Evolutionary conservation across 2,329 filamentous ascomycete genomes (phyloP).

Genomic region (Nemania sp.): DNA sequence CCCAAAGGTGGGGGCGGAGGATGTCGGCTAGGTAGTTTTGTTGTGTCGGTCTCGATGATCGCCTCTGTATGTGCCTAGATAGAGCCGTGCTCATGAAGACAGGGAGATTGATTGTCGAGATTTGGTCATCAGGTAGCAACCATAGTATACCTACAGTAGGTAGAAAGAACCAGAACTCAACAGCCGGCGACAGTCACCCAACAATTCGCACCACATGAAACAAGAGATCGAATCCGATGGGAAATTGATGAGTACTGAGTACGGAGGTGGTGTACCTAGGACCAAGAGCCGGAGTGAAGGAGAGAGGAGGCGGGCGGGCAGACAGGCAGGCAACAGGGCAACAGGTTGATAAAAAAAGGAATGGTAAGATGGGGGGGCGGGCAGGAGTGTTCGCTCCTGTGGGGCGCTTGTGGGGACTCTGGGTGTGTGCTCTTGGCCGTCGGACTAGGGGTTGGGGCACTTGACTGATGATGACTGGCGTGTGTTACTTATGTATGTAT

Average conservation of each 20-base stretch:
- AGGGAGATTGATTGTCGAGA: not conserved
- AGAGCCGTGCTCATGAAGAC: conserved; percentile 5
- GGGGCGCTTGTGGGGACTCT: not conserved
- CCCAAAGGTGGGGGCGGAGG: conserved; percentile 33
- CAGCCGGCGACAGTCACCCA: not conserved
- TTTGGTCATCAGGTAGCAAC: not conserved
- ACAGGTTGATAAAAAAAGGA: conserved; percentile 25
- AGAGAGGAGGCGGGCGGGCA: conserved; percentile 4
- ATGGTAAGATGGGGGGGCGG: conserved; percentile 25
- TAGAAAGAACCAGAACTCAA: not conserved
- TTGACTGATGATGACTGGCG: conserved; percentile 2
- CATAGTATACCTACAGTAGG: not conserved
- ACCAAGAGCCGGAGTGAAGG: conserved; percentile 1
- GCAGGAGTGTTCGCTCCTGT: not conserved
- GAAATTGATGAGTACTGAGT: conserved; percentile 5
- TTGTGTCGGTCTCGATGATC: conserved; percentile 31
- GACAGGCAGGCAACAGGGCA: conserved; percentile 15
- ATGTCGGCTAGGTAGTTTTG: conserved; percentile 22
- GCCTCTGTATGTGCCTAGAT: conserved; percentile 24
- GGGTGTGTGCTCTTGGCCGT: conserved; percentile 19
- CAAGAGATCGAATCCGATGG: conserved; percentile 1
- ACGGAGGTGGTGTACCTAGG: not conserved
- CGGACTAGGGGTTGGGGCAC: conserved; percentile 1
- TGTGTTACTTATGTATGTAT: too few species aligned
- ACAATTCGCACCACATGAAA: conserved; percentile 3